Conservation (phyloP, 345 rosid species). For the Durio zibethinus region DNA sequence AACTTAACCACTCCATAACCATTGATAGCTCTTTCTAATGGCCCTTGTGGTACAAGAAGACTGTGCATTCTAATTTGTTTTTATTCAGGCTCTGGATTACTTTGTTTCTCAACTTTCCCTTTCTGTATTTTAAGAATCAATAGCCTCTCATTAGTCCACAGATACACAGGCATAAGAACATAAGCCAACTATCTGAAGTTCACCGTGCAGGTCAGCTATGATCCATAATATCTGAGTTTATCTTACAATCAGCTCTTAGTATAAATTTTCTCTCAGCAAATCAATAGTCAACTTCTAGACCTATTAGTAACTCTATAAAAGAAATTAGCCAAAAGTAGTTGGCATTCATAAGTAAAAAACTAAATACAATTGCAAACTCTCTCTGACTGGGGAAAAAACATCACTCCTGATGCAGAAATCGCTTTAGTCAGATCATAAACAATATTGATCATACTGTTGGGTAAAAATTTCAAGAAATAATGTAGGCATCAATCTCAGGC, state of each 20-base stretch:
- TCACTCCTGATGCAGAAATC: no score
- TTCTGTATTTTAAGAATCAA: background rate
- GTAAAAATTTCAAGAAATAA: background rate
- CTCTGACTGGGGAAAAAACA: background rate
- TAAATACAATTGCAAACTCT: background rate
- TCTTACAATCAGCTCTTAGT: background rate
- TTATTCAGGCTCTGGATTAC: background rate
- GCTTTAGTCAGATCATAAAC: background rate
- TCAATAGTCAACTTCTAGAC: background rate
- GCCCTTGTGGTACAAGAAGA: background rate
- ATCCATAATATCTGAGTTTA: background rate
- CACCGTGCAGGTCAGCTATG: background rate
- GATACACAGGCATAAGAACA: background rate
- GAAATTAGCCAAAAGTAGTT: background rate
- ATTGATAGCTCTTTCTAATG: background rate
- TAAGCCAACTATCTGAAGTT: background rate
- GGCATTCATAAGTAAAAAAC: background rate
- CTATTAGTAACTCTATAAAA: background rate
- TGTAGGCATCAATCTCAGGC: background rate
- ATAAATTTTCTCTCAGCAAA: background rate
- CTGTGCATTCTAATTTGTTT: background rate
- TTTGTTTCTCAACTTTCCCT: background rate
- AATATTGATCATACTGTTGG: background rate
- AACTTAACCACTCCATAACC: background rate
- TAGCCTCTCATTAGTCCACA: background rate